A percentile compares a stretch with the other conserved stretches of the same genome.
Conservation (phyloP, 768 basidiomycete genomes). For the Phylloporus sp. region DNA sequence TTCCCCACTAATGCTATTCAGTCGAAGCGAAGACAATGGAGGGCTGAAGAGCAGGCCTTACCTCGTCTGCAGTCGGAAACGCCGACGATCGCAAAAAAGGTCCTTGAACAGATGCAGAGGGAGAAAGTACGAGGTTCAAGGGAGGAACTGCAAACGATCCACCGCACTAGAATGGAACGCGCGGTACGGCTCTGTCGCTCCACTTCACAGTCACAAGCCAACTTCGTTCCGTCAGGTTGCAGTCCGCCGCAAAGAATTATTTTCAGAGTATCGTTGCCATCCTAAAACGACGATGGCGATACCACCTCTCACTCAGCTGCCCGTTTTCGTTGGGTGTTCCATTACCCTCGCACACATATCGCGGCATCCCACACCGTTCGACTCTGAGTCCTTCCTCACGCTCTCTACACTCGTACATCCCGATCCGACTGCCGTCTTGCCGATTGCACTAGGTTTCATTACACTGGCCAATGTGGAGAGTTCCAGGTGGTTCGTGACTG, state of each 20-base stretch:
- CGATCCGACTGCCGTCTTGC: conserved; percentile 67
- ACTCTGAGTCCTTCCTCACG: conserved; percentile 74
- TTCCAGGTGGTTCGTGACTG: conserved; percentile 65
- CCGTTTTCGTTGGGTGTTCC: conserved; percentile 67
- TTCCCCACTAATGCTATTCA: conserved; percentile 28
- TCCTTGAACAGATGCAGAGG: conserved; percentile 48
- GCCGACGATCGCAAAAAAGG: conserved; percentile 33
- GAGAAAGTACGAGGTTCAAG: conserved; percentile 54
- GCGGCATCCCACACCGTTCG: conserved; percentile 58
- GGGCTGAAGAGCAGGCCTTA: conserved; percentile 56
- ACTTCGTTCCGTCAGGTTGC: conserved; percentile 40
- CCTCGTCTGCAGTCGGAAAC: conserved; percentile 53
- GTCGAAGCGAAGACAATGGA: conserved; percentile 59
- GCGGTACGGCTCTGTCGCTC: conserved; percentile 35
- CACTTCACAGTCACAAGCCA: not conserved
- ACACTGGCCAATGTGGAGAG: conserved; percentile 81
- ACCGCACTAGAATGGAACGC: conserved; percentile 44
- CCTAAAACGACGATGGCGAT: conserved; percentile 55
- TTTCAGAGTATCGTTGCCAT: conserved; percentile 52
- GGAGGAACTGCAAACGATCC: conserved; percentile 45
- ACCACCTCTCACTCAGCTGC: conserved; percentile 65
- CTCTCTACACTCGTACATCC: conserved; percentile 66
- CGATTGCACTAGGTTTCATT: conserved; percentile 66
- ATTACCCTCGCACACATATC: conserved; percentile 54
- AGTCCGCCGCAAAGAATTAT: conserved; percentile 55